A percentile compares a stretch with the other conserved stretches of the same genome.
Conservation (phyloP, 306 rosid species). For the Dalbergia cultrata region DNA sequence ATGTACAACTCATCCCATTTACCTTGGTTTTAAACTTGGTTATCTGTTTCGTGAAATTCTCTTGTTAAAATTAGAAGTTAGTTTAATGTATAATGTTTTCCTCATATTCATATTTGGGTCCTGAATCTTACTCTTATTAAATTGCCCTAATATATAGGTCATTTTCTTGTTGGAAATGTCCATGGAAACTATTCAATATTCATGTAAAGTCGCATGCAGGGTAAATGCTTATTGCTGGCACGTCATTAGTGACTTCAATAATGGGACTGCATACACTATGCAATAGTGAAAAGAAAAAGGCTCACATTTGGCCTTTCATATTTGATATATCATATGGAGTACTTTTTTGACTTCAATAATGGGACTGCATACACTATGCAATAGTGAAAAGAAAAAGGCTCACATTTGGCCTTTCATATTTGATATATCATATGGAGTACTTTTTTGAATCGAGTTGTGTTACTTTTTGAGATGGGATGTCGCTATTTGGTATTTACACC, state of each 20-base stretch:
- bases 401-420: conserved; percentile 6
- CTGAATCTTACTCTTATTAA: conserved; percentile 2
- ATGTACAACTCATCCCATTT: conserved; percentile 27
- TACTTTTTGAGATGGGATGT: no score
- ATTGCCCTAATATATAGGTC: conserved; percentile 3
- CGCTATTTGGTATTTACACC: no score
- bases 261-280: background rate
- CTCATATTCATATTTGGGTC: background rate
- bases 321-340: conserved; percentile 20
- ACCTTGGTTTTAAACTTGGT: conserved; percentile 30
- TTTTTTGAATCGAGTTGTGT: no score
- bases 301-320: background rate
- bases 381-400: background rate
- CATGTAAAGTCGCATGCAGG: conserved; percentile 9
- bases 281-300: background rate
- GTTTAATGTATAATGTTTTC: background rate
- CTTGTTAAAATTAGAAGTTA: conserved; percentile 4
- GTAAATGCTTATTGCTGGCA: background rate
- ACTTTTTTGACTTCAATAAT: conserved; percentile 31
- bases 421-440: background rate
- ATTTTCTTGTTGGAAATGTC: conserved; percentile 37
- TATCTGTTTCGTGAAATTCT: conserved; percentile 43
- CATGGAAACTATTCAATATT: conserved; percentile 14
- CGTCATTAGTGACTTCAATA: conserved; percentile 10
- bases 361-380: background rate